Conservation (phyloP, 2,329 filamentous ascomycete species). For the Penicillium sumatraense region DNA sequence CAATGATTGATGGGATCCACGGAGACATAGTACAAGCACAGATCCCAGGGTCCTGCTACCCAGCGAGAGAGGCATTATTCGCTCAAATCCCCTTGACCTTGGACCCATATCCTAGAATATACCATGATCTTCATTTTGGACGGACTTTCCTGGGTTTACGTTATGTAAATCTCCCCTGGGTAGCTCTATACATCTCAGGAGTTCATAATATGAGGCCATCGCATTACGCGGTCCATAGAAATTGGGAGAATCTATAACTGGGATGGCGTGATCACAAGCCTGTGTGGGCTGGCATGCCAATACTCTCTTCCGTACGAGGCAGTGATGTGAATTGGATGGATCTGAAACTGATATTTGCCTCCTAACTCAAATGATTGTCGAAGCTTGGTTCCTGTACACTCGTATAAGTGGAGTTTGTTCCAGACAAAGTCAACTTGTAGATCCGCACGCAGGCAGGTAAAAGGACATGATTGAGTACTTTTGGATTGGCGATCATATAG, state of each 20-base stretch:
- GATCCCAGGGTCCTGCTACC: background rate
- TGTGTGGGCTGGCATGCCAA: background rate
- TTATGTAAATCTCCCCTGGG: conserved; percentile 15
- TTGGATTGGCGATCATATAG: background rate
- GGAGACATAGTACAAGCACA: background rate
- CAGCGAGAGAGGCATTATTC: background rate
- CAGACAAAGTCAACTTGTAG: conserved; percentile 2
- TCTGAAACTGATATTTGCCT: background rate
- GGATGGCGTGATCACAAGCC: conserved; percentile 5
- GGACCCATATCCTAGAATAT: background rate
- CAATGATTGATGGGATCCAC: background rate
- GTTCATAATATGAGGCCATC: background rate
- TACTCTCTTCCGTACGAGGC: no score
- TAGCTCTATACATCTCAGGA: background rate
- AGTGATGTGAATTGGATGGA: background rate
- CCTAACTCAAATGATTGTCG: background rate
- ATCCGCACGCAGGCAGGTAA: background rate
- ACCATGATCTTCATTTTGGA: background rate
- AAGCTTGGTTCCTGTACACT: background rate
- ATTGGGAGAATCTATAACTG: background rate
- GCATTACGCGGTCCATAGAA: background rate
- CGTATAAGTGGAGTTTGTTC: conserved; percentile 2
- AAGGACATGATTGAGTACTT: background rate
- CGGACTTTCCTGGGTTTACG: background rate
- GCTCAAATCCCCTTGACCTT: background rate